Percentiles rank a stretch among this genome's conserved stretches.
Evolutionary conservation across 257 asterid genomes (phyloP).

Genomic region (Petrea volubilis): DNA sequence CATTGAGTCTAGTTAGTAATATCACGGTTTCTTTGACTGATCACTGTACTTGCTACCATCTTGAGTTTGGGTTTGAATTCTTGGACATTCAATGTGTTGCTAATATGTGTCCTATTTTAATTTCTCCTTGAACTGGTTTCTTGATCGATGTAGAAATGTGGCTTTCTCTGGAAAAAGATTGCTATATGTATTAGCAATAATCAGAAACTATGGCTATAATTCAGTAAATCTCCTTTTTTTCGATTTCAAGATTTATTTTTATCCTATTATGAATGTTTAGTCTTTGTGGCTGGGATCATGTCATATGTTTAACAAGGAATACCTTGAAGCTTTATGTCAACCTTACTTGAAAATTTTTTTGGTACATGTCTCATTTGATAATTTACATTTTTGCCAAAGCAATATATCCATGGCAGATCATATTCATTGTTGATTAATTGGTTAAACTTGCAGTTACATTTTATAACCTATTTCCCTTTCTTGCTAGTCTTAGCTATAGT

Average conservation of each 20-base stretch:
- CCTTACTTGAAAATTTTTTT: background rate
- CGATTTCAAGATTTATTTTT: background rate
- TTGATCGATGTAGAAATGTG: background rate
- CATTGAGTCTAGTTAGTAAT: background rate
- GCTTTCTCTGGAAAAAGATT: background rate
- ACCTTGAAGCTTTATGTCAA: background rate
- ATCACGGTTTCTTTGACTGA: background rate
- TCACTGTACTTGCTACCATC: background rate
- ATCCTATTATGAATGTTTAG: background rate
- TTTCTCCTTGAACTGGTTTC: background rate
- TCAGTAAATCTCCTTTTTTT: background rate
- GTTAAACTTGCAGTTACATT: background rate
- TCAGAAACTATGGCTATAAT: background rate
- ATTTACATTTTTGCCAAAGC: background rate
- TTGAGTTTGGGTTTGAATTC: conserved; percentile 2
- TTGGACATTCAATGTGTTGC: background rate
- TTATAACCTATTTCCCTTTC: background rate
- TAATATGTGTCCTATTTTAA: conserved; percentile 1
- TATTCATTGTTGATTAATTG: background rate
- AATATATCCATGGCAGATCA: background rate
- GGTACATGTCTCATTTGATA: background rate
- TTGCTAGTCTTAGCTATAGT: background rate
- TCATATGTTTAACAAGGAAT: background rate
- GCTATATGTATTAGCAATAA: background rate
- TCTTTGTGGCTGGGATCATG: background rate